Evolutionary conservation across 768 basidiomycete species (phyloP).

Genomic region (Nidularia pulvinata): DNA sequence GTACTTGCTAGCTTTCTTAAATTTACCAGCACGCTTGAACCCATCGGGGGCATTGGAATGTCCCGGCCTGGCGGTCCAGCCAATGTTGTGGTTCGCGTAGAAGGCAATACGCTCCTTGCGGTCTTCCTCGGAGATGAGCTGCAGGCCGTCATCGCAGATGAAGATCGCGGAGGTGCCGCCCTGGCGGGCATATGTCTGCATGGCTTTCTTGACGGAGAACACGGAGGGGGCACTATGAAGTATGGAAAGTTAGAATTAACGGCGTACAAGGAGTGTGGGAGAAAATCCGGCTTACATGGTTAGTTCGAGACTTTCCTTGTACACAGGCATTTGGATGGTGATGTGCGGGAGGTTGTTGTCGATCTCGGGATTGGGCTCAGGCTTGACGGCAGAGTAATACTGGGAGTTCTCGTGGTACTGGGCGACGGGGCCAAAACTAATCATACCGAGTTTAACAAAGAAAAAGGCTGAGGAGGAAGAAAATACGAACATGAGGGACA

Average conservation of each 20-base stretch:
- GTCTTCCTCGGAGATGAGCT: conserved; percentile 64
- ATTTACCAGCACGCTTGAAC: conserved; percentile 90
- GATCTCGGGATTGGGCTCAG: conserved; percentile 64
- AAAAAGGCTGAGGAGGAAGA: neutral
- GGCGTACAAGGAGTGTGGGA: too few relatives aligned
- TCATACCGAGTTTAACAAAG: conserved; percentile 4
- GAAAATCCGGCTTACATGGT: conserved; percentile 55
- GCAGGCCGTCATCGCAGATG: conserved; percentile 84
- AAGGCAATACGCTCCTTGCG: conserved; percentile 67
- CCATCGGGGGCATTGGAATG: conserved; percentile 73
- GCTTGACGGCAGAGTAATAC: conserved; percentile 76
- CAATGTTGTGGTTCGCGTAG: conserved; percentile 78
- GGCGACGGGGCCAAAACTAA: conserved; percentile 72
- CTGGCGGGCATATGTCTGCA: conserved; percentile 86
- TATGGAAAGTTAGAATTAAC: too few relatives aligned
- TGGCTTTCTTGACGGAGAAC: conserved; percentile 79
- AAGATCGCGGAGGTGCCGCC: conserved; percentile 81
- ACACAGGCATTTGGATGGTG: conserved; percentile 84
- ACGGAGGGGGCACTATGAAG: conserved; percentile 62
- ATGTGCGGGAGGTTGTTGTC: conserved; percentile 75
- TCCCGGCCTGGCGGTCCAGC: conserved; percentile 78
- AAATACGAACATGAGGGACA: conserved; percentile 49
- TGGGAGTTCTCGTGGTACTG: conserved; percentile 85
- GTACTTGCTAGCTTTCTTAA: conserved; percentile 77
- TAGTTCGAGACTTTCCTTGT: conserved; percentile 77